A percentile compares a stretch with the other conserved stretches of the same genome.
phyloP scores from a whole-genome alignment of 371 early-diverging fungal species.

The Lichtheimia hyalospora region DNA sequence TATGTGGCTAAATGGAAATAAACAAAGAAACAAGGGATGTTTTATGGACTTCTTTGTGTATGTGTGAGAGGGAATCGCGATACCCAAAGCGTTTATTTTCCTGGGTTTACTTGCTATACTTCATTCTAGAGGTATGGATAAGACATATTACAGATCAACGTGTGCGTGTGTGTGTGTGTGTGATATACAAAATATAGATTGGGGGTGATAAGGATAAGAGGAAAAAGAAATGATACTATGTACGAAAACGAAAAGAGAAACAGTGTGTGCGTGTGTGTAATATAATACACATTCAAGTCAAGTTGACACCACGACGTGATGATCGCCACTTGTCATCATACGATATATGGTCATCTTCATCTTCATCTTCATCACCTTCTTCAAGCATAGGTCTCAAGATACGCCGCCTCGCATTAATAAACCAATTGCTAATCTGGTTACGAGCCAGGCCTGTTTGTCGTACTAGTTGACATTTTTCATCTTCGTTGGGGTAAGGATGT shows the following conservation, averaged over 20 bases:
- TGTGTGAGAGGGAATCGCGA: too few species aligned
- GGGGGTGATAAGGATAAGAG: neutral
- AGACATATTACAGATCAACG: too few species aligned
- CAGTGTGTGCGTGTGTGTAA: too few species aligned
- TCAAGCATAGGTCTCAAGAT: slow-evolving; percentile 49
- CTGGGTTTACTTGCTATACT: too few species aligned
- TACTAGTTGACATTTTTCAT: slow-evolving; percentile 67
- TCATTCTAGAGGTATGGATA: too few species aligned
- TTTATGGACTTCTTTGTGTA: too few species aligned
- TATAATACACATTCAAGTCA: neutral
- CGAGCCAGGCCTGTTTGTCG: slow-evolving; percentile 65
- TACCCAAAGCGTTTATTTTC: too few species aligned
- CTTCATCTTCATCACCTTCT: slow-evolving; percentile 24
- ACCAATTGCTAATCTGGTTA: slow-evolving; percentile 34
- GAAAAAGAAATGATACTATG: neutral
- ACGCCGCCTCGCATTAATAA: slow-evolving; percentile 80
- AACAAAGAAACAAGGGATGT: too few species aligned
- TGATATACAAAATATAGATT: too few species aligned
- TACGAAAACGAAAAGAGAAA: too few species aligned
- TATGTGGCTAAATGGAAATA: too few species aligned
- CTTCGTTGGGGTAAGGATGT: slow-evolving; percentile 84
- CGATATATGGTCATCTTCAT: neutral
- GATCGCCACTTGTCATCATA: neutral
- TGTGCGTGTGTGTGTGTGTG: too few species aligned
- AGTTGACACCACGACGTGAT: neutral